Evolutionary conservation across 768 basidiomycete species (phyloP), one percentile per base, ranked within the genome.

Genomic region (Hydnum rufescens): DNA sequence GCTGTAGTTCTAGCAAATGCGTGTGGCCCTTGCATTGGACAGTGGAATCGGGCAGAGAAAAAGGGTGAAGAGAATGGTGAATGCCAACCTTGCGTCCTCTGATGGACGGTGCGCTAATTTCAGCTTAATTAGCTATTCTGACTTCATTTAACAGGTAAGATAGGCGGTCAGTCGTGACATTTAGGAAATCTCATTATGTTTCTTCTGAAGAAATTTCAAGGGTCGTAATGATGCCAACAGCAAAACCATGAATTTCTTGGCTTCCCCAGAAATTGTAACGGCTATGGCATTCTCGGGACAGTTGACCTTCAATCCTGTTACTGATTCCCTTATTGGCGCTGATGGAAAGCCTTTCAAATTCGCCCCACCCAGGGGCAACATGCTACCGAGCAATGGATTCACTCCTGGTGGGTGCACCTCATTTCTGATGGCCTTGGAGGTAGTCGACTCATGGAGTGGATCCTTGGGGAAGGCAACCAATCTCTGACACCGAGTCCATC

Each of bases 21-120:
- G 2, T 99, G 95, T 59, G 95, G 95, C 50, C 95, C 95, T 25
- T 99, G 95, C 63, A 99, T 97, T 59, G 95, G 95, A 44, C 93
- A 96, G 67, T 99, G 95, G 95, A 89, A 96, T 63, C 77, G 95
- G 26, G 77, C 80, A 43, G 89, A 88, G 57, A 78, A 80, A 61
- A 75, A 83, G 61, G 80, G 74, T 43, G 84, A 95, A 65, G 84
- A 93, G 61, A 97, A 97, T 64, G 87, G 87, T 87, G 55, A 51
- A 71, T 64, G 19, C 4, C 28, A 34, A 47, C 43, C 48, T 22
- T 16, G 44, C 13, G 26, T 8, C 2, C 4, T 34, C 25, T 18
- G n/a, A 32, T 19, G 4, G 23, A 5, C 18, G n/a, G 3, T 53
- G 2, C 2, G 4, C 3, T 18, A 39, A 18, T 42, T 31, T 19